phyloP scores from a whole-genome alignment of 345 rosid species.

The Lumnitzera racemosa region DNA sequence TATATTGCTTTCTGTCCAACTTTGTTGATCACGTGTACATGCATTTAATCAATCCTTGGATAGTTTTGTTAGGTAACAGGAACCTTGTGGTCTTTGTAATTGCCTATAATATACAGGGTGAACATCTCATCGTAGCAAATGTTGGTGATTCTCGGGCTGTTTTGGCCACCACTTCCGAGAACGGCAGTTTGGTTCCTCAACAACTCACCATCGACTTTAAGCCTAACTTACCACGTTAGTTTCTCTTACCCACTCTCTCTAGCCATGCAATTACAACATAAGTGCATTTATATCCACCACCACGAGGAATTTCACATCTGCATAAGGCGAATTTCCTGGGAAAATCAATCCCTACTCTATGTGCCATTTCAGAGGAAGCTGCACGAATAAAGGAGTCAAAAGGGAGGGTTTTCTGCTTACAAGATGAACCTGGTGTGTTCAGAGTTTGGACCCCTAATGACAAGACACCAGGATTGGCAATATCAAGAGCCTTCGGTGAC shows the following conservation, averaged over 20 bases:
- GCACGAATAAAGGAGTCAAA: slow-evolving; percentile 54
- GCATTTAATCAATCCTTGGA: not conserved
- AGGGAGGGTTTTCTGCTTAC: slow-evolving; percentile 57
- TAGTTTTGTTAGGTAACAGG: not conserved
- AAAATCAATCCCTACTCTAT: no score
- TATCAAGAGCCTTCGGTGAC: slow-evolving; percentile 85
- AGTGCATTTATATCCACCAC: no score
- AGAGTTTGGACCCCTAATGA: slow-evolving; percentile 74
- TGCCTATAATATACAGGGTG: slow-evolving; percentile 27
- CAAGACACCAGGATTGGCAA: slow-evolving; percentile 56
- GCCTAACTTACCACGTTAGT: slow-evolving; percentile 76
- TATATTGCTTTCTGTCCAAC: no score
- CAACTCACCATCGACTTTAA: slow-evolving; percentile 78
- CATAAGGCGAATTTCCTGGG: no score
- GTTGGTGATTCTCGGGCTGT: slow-evolving; percentile 87
- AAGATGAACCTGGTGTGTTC: slow-evolving; percentile 75
- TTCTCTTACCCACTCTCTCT: not conserved
- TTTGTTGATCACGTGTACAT: not conserved
- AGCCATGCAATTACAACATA: no score
- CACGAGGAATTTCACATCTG: no score
- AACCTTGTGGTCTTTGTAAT: not conserved
- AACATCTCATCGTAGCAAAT: slow-evolving; percentile 62
- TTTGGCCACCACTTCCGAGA: slow-evolving; percentile 47
- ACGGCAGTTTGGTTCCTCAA: slow-evolving; percentile 49
- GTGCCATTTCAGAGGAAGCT: slow-evolving; percentile 62